Evolutionary conservation across 1,284 basidiomycete species (phyloP).

Genomic region (Ganoderma multipileum): DNA sequence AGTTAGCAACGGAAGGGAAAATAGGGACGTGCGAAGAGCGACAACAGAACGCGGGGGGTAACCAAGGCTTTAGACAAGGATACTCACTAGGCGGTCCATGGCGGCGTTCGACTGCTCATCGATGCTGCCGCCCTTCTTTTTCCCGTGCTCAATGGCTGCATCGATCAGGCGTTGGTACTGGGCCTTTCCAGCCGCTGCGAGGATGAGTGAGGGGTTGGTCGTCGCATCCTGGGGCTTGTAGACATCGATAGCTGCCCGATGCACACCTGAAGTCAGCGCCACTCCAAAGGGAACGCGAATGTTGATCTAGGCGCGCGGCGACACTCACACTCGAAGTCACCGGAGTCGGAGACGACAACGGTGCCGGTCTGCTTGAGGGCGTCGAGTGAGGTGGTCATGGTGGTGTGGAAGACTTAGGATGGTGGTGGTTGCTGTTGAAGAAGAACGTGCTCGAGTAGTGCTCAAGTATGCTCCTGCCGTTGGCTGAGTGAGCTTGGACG

Average conservation of each 20-base stretch:
- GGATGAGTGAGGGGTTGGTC: slow-evolving; percentile 93
- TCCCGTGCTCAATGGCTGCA: slow-evolving; percentile 83
- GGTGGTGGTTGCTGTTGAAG: slow-evolving; percentile 24
- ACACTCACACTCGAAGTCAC: slow-evolving; percentile 81
- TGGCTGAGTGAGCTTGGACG: slow-evolving; percentile 31
- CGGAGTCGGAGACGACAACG: slow-evolving; percentile 94
- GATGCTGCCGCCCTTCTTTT: slow-evolving; percentile 78
- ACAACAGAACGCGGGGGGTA: background rate
- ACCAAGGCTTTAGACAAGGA: background rate
- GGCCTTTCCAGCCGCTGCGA: slow-evolving; percentile 93
- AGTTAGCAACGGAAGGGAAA: background rate
- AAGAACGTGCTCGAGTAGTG: slow-evolving; percentile 24
- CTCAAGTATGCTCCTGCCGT: slow-evolving; percentile 24
- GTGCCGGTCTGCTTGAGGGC: slow-evolving; percentile 90
- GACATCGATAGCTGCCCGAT: slow-evolving; percentile 74
- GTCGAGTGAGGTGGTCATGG: slow-evolving; percentile 90
- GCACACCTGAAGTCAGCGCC: slow-evolving; percentile 14
- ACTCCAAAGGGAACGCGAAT: background rate
- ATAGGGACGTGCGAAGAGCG: background rate
- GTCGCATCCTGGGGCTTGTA: slow-evolving; percentile 96
- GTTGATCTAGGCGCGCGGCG: slow-evolving; percentile 9
- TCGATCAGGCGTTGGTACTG: slow-evolving; percentile 89
- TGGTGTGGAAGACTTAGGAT: slow-evolving; percentile 36
- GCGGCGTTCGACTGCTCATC: slow-evolving; percentile 81
- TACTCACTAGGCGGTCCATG: slow-evolving; percentile 84